Evolutionary conservation across 495 filamentous ascomycete genomes (phyloP).

Genomic region (Penicillium coffeae): DNA sequence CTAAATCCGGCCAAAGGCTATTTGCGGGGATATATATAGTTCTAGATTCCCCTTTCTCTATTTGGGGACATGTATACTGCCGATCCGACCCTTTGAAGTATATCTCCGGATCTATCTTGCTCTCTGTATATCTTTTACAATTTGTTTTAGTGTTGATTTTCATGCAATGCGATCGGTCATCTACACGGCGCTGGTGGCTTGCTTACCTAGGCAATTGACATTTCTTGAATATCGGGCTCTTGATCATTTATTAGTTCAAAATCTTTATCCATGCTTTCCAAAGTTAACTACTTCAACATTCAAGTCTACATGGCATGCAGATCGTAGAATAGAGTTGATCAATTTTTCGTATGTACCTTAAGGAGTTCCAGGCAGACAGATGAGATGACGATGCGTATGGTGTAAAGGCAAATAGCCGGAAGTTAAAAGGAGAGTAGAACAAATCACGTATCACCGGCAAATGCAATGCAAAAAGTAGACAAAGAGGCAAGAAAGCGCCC

Average conservation of each 20-base stretch:
- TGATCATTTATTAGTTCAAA: no score
- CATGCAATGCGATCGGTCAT: background rate
- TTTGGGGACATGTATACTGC: background rate
- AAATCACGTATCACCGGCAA: background rate
- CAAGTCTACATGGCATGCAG: no score
- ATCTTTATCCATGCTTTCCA: no score
- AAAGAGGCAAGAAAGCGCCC: background rate
- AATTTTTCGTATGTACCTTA: background rate
- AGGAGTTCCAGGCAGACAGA: background rate
- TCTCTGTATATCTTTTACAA: background rate
- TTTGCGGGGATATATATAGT: no score
- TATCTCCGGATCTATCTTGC: background rate
- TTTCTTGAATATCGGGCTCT: background rate
- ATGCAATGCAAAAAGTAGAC: background rate
- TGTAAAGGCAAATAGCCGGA: background rate
- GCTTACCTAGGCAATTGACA: background rate
- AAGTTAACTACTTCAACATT: no score
- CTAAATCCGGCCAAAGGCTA: no score
- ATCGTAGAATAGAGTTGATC: no score
- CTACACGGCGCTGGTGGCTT: background rate
- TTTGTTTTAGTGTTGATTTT: background rate
- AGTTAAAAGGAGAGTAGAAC: background rate
- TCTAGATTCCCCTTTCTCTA: background rate
- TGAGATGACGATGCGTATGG: background rate
- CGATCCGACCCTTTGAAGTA: background rate